phyloP scores from a whole-genome alignment of 2,329 filamentous ascomycete genomes.

The Diaporthe humulicola region DNA sequence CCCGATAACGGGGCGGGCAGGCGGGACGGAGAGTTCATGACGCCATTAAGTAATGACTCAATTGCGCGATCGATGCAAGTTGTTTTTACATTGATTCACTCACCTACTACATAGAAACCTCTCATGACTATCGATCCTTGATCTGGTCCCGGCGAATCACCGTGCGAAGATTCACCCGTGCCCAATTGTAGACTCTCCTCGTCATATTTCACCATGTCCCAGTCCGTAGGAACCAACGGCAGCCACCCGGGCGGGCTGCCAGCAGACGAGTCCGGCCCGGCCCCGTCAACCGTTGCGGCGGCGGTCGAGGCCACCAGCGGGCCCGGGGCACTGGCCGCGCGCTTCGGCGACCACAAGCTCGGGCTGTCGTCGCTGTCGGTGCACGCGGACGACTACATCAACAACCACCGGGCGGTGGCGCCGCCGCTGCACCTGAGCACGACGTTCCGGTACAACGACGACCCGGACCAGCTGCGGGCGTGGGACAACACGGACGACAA shows the following conservation, averaged over 20 bases:
- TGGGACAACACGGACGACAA: slow-evolving; percentile 66
- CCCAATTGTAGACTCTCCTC: neutral
- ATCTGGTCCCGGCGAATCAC: too few relatives aligned
- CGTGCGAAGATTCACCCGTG: neutral
- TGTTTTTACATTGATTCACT: neutral
- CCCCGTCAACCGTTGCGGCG: slow-evolving; percentile 5
- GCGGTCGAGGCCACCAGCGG: slow-evolving; percentile 20
- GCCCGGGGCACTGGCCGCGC: slow-evolving; percentile 45
- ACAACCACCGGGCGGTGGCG: slow-evolving; percentile 82
- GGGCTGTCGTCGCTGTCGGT: slow-evolving; percentile 79
- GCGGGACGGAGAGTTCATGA: slow-evolving; percentile 29
- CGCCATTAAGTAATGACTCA: slow-evolving; percentile 15
- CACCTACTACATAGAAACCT: neutral
- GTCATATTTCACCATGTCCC: slow-evolving; percentile 7
- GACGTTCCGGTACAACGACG: slow-evolving; percentile 83
- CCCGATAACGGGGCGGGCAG: slow-evolving; percentile 30
- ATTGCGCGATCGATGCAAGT: neutral
- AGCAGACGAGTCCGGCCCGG: slow-evolving; percentile 31
- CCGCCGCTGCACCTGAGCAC: slow-evolving; percentile 93
- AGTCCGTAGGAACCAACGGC: slow-evolving; percentile 8
- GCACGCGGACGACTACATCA: slow-evolving; percentile 85
- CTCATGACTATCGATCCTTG: neutral
- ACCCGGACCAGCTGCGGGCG: slow-evolving; percentile 74
- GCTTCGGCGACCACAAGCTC: slow-evolving; percentile 53
- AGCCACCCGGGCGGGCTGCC: slow-evolving; percentile 29